Evolutionary conservation across 495 filamentous ascomycete genomes (phyloP).

Genomic region (Letharia columbiana): DNA sequence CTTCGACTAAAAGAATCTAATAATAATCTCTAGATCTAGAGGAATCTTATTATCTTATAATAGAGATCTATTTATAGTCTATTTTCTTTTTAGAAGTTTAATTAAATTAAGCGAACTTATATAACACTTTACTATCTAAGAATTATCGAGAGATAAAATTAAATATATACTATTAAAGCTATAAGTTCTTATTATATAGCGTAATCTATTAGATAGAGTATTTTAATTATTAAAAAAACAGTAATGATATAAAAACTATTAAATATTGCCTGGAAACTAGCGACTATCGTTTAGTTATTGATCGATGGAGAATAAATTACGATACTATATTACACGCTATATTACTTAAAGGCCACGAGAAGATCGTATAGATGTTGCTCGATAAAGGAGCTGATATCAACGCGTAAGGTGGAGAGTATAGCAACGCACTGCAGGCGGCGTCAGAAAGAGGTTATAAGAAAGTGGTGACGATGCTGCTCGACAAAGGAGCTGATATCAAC

Average conservation of each 20-base stretch:
- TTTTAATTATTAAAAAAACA: slow-evolving; percentile 21
- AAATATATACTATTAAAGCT: slow-evolving; percentile 21
- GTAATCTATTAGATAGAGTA: slow-evolving; percentile 25
- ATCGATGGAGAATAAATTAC: not conserved
- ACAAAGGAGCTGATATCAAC: no score
- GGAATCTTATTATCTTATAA: slow-evolving; percentile 7
- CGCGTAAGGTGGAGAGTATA: not conserved
- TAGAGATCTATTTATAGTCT: slow-evolving; percentile 2
- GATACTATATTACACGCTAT: slow-evolving; percentile 8
- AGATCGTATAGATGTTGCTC: not conserved
- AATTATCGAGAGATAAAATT: slow-evolving; percentile 11
- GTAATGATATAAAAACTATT: slow-evolving; percentile 27
- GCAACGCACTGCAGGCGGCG: slow-evolving; percentile 2
- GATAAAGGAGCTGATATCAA: no score
- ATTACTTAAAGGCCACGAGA: not conserved
- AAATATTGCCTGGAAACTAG: slow-evolving; percentile 22
- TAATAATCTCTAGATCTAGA: slow-evolving; percentile 4
- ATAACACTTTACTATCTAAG: slow-evolving; percentile 7
- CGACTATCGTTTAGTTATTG: not conserved
- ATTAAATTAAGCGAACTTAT: slow-evolving; percentile 1
- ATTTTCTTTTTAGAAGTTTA: slow-evolving; percentile 13
- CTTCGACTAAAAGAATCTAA: not conserved
- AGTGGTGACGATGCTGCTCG: not conserved
- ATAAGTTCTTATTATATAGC: slow-evolving; percentile 6
- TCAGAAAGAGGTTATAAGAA: not conserved